Conservation (phyloP, 805 yeast genomes). For the Nakazawaea peltata region DNA sequence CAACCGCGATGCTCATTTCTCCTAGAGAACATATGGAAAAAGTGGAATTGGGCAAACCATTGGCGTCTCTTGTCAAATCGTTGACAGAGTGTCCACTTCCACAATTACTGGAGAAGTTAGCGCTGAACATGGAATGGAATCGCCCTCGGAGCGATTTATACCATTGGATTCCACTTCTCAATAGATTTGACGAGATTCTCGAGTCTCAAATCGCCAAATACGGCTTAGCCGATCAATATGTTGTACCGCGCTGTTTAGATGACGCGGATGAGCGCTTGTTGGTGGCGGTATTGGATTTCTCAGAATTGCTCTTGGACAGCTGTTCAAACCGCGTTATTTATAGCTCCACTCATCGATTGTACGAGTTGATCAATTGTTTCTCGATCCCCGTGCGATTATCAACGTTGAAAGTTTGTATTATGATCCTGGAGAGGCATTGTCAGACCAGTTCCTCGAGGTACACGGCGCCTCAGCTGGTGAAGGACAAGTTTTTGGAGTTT, state of each 20-base stretch:
- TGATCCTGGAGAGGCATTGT: slow-evolving; percentile 54
- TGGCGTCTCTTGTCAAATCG: slow-evolving; percentile 22
- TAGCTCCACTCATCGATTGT: slow-evolving; percentile 55
- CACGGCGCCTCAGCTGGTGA: slow-evolving; percentile 34
- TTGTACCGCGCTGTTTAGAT: slow-evolving; percentile 37
- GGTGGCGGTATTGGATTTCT: slow-evolving; percentile 49
- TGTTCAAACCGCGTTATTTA: slow-evolving; percentile 64
- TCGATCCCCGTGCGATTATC: slow-evolving; percentile 50
- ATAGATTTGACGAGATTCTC: slow-evolving; percentile 64
- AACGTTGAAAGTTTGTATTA: slow-evolving; percentile 52
- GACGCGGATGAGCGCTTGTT: slow-evolving; percentile 38
- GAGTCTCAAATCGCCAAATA: slow-evolving; percentile 48
- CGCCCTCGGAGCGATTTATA: slow-evolving; percentile 43
- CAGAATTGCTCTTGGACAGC: slow-evolving; percentile 56
- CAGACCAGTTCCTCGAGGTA: slow-evolving; percentile 33
- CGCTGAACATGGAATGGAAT: slow-evolving; percentile 22
- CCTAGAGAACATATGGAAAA: slow-evolving; percentile 22
- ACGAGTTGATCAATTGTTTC: slow-evolving; percentile 48
- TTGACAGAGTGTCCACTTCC: slow-evolving; percentile 18
- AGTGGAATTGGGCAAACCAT: slow-evolving; percentile 23
- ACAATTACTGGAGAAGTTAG: slow-evolving; percentile 21
- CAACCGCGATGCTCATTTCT: slow-evolving; percentile 30
- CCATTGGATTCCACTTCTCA: slow-evolving; percentile 72
- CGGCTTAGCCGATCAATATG: slow-evolving; percentile 35
- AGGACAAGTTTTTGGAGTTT: slow-evolving; percentile 41